These are phyloP conservation scores for Pseudogymnoascus pannorum DNA, from an alignment of 2,329 filamentous ascomycete genomes.

Conservation along the genomic window DNA sequence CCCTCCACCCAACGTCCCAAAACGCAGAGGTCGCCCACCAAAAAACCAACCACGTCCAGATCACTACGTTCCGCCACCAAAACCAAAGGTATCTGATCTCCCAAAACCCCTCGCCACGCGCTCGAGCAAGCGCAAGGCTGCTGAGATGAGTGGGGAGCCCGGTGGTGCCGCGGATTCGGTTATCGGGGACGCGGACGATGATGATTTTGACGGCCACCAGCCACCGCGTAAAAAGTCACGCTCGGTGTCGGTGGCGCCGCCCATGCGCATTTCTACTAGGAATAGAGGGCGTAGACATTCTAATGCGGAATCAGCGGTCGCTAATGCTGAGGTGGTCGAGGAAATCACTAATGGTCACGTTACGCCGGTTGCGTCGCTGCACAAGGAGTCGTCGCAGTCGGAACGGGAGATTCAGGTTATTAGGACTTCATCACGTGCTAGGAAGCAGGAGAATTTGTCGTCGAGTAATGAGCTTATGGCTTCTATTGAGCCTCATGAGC, in stretches of 20 bases:
- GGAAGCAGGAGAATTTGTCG: background rate
- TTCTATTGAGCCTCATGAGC: background rate
- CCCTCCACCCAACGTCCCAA: background rate
- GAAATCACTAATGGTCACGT: background rate
- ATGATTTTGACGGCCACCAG: background rate
- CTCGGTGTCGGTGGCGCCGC: background rate
- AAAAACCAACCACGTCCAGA: background rate
- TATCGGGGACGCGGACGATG: background rate
- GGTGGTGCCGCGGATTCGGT: background rate
- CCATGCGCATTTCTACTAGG: background rate
- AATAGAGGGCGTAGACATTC: background rate
- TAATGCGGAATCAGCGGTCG: background rate
- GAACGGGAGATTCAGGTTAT: background rate
- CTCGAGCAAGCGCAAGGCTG: constrained; percentile 20
- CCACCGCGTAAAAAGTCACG: background rate
- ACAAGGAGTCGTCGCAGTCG: background rate
- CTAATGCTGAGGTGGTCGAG: background rate
- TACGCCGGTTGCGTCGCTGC: background rate
- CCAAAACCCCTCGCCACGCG: constrained; percentile 1
- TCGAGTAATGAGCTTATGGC: background rate
- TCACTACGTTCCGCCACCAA: background rate
- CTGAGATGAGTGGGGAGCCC: constrained; percentile 15
- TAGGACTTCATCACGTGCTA: background rate
- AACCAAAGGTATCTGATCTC: background rate
- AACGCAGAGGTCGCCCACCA: background rate